These are phyloP conservation scores for Mrakia hoshinonis DNA, from an alignment of 768 basidiomycete species.

Conservation along the genomic window DNA sequence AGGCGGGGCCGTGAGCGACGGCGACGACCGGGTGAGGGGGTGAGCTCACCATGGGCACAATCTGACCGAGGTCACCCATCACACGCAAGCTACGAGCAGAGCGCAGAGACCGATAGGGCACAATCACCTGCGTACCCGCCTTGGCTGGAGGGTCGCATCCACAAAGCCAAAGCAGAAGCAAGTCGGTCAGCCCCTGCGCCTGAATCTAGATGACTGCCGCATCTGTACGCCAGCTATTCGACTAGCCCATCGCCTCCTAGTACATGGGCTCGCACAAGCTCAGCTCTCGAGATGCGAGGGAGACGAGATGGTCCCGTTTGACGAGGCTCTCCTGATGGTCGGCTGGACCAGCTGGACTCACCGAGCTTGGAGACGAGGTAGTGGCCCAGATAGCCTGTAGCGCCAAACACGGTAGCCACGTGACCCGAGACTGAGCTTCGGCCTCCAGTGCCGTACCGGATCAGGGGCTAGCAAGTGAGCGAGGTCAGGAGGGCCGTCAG, in stretches of 20 bases:
- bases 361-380: conserved; percentile 91
- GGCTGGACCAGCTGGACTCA: conserved; percentile 42
- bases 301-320: no score
- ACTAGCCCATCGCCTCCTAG: no score
- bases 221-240: not conserved
- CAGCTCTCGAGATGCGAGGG: no score
- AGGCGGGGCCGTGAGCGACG: not conserved
- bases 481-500: not conserved
- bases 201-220: not conserved
- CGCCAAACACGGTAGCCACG: conserved; percentile 91
- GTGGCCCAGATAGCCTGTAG: conserved; percentile 87
- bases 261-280: no score
- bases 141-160: conserved; percentile 51
- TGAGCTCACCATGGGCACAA: conserved; percentile 73
- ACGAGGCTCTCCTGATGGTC: not conserved
- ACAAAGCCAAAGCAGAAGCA: not conserved
- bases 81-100: conserved; percentile 80
- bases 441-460: conserved; percentile 57
- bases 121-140: conserved; percentile 81
- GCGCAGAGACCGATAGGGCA: conserved; percentile 92
- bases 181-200: not conserved
- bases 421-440: conserved; percentile 80
- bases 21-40: not conserved
- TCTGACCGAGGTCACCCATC: conserved; percentile 93
- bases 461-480: conserved; percentile 45